These are phyloP conservation scores for Acanthamoeba triangularis DNA, from an alignment of 208 protist species.

Conservation along the genomic window DNA sequence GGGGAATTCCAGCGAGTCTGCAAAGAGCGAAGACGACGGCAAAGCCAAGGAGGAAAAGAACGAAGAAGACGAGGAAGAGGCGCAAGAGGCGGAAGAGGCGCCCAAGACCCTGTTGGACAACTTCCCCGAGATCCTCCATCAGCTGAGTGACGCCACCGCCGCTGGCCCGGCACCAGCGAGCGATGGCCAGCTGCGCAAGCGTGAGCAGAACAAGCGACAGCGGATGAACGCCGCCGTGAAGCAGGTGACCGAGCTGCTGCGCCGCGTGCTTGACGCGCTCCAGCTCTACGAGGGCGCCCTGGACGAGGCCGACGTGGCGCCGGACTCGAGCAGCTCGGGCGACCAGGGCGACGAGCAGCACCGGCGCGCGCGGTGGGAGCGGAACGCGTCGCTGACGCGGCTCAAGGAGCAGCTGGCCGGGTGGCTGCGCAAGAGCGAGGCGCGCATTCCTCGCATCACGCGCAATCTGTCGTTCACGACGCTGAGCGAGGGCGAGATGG, in stretches of 20 bases:
- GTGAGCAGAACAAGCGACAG: not conserved
- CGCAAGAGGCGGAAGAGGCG: not conserved
- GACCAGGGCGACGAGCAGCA: not conserved
- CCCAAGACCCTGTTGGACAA: not conserved
- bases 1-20: too few species aligned
- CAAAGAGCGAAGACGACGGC: not conserved
- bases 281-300: not conserved
- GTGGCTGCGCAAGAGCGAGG: not conserved
- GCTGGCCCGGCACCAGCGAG: not conserved
- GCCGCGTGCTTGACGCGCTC: not conserved
- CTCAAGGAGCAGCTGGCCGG: constrained; percentile 1
- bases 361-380: constrained; percentile 1
- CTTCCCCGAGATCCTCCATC: not conserved
- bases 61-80: not conserved
- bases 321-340: not conserved
- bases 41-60: not conserved
- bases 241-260: not conserved
- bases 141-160: not conserved
- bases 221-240: not conserved
- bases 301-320: not conserved
- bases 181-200: not conserved
- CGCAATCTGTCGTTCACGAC: constrained; percentile 31
- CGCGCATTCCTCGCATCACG: constrained; percentile 37
- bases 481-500: constrained; percentile 39
- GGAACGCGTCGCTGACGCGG: not conserved